Evolutionary conservation across 1,284 basidiomycete species (phyloP).

Genomic region (Inonotus hispidus): DNA sequence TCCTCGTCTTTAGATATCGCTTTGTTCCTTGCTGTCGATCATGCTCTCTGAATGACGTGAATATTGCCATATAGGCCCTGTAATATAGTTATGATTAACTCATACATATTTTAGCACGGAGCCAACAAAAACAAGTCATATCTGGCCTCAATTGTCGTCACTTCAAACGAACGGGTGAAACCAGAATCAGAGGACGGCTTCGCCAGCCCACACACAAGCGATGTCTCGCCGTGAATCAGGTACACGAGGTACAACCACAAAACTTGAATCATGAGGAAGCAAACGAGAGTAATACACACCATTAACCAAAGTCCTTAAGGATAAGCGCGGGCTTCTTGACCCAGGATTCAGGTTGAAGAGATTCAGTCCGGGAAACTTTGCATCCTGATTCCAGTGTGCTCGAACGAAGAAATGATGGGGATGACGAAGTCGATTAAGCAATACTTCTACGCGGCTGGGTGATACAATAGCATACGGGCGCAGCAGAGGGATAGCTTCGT

Average conservation of each 20-base stretch:
- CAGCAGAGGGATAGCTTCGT: slow-evolving; percentile 19
- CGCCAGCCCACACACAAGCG: slow-evolving; percentile 24
- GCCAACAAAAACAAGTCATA: slow-evolving; percentile 42
- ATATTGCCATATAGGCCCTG: too few relatives aligned
- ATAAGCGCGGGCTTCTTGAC: background rate
- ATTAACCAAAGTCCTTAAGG: too few relatives aligned
- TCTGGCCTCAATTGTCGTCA: slow-evolving; percentile 76
- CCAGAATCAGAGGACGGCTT: slow-evolving; percentile 47
- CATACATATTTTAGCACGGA: background rate
- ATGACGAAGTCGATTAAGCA: background rate
- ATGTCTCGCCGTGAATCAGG: slow-evolving; percentile 10
- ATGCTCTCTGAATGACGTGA: background rate
- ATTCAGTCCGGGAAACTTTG: too few relatives aligned
- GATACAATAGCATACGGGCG: slow-evolving; percentile 21
- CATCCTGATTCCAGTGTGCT: too few relatives aligned
- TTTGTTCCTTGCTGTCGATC: background rate
- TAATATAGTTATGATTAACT: too few relatives aligned
- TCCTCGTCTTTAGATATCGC: background rate
- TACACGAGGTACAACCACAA: slow-evolving; percentile 55
- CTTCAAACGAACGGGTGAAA: slow-evolving; percentile 38
- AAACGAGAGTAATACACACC: background rate
- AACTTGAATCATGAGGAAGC: slow-evolving; percentile 51
- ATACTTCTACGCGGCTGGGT: slow-evolving; percentile 1
- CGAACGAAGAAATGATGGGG: background rate
- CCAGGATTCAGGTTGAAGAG: too few relatives aligned